Percentiles rank a stretch among this genome's conserved stretches.
These are phyloP conservation scores for Didymella pinodella DNA, from an alignment of 2,329 filamentous ascomycete genomes.

Conservation along the genomic window DNA sequence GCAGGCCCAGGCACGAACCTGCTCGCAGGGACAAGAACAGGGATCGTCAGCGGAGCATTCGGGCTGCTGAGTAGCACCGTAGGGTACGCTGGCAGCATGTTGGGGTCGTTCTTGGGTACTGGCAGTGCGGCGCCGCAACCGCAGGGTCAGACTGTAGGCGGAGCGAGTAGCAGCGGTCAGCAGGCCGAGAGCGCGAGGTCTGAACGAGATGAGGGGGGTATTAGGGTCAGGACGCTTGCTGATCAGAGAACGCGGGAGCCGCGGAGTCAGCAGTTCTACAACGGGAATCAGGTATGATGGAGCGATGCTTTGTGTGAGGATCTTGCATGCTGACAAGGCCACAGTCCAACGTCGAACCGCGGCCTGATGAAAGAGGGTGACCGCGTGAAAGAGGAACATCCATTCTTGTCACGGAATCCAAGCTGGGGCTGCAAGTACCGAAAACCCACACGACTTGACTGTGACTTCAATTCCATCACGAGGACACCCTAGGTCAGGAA, in stretches of 20 bases:
- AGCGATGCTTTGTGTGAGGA: too few species aligned
- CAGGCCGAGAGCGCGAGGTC: slow-evolving; percentile 20
- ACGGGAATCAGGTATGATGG: slow-evolving; percentile 79
- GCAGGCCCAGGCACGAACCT: slow-evolving; percentile 42
- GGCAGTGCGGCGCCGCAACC: slow-evolving; percentile 16
- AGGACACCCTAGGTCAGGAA: neutral
- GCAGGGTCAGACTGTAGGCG: slow-evolving; percentile 22
- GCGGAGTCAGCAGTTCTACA: slow-evolving; percentile 76
- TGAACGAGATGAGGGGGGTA: slow-evolving; percentile 30
- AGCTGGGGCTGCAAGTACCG: too few species aligned
- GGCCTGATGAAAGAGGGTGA: slow-evolving; percentile 10
- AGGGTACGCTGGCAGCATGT: slow-evolving; percentile 43
- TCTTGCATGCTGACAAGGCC: neutral
- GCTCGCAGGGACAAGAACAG: slow-evolving; percentile 43
- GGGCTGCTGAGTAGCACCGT: slow-evolving; percentile 47
- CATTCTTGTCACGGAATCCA: too few species aligned
- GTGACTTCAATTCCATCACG: too few species aligned
- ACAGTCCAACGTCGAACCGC: slow-evolving; percentile 15
- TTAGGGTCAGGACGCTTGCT: slow-evolving; percentile 55
- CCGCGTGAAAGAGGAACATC: neutral
- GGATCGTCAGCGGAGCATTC: slow-evolving; percentile 45
- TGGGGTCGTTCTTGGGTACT: slow-evolving; percentile 42
- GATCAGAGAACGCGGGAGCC: slow-evolving; percentile 61
- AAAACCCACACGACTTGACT: too few species aligned
- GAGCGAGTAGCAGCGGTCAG: slow-evolving; percentile 20